Evolutionary conservation across 73 alveolate species (phyloP).

Genomic region (Symbiodinium natans): DNA sequence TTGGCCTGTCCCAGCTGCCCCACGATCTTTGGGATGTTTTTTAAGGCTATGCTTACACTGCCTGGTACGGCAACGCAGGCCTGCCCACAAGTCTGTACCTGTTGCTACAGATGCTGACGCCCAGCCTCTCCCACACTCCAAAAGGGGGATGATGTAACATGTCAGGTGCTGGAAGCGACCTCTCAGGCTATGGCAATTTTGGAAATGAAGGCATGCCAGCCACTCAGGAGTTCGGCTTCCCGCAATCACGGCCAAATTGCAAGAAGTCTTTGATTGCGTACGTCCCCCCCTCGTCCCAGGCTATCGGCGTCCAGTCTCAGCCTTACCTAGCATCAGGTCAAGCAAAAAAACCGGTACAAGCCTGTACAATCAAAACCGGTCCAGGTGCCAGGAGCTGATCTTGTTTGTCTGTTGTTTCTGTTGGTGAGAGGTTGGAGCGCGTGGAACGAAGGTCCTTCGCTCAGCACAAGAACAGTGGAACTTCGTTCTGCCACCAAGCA

Average conservation of each 20-base stretch:
- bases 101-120: too few relatives aligned
- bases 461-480: too few relatives aligned
- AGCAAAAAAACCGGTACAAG: too few relatives aligned
- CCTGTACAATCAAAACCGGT: too few relatives aligned
- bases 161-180: neutral
- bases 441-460: neutral
- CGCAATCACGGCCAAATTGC: neutral
- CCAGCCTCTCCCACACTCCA: too few relatives aligned
- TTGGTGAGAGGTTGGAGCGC: neutral
- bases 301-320: neutral
- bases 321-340: neutral
- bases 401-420: too few relatives aligned
- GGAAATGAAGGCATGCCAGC: neutral
- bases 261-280: neutral
- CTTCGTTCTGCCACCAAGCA: too few relatives aligned
- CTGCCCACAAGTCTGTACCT: too few relatives aligned
- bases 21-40: too few relatives aligned
- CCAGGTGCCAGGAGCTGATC: too few relatives aligned
- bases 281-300: neutral
- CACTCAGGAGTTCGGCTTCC: neutral
- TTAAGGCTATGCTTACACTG: neutral
- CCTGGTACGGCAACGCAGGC: conserved; percentile 7
- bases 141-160: too few relatives aligned
- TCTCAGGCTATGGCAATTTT: conserved; percentile 1
- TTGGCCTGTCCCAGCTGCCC: too few relatives aligned